Conservation (phyloP, 78 protist genomes). For the Dictyostelium capitatum region DNA sequence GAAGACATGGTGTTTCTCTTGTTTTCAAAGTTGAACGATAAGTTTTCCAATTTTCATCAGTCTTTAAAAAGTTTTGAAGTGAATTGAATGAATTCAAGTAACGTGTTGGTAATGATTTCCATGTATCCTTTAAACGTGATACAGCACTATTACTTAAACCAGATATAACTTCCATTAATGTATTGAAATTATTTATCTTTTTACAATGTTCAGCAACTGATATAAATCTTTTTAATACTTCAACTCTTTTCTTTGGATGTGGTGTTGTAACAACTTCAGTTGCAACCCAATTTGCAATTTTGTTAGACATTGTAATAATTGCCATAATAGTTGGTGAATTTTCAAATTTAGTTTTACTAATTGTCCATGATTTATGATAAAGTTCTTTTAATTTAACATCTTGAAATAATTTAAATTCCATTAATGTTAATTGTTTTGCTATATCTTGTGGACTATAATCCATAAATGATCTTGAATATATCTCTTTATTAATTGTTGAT, state of each 20-base stretch:
- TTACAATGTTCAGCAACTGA: constrained; percentile 58
- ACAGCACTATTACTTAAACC: constrained; percentile 71
- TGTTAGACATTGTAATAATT: constrained; percentile 36
- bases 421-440: constrained; percentile 59
- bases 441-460: constrained; percentile 67
- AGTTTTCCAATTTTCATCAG: constrained; percentile 62
- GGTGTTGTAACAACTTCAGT: constrained; percentile 75
- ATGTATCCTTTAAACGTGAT: constrained; percentile 79
- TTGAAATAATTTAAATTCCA: constrained; percentile 52
- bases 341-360: constrained; percentile 46
- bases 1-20: constrained; percentile 78
- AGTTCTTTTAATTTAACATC: constrained; percentile 31
- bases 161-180: constrained; percentile 80
- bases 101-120: constrained; percentile 63
- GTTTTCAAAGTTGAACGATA: constrained; percentile 49
- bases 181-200: constrained; percentile 86
- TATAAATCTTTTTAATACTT: constrained; percentile 53
- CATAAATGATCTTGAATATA: constrained; percentile 59
- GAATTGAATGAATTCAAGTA: not conserved
- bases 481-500: constrained; percentile 2
- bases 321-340: constrained; percentile 51
- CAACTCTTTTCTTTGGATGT: constrained; percentile 78
- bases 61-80: constrained; percentile 25
- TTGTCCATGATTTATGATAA: constrained; percentile 61
- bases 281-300: constrained; percentile 72